These are phyloP conservation scores for Parietaria judaica DNA, from an alignment of 306 rosid species.

Conservation along the genomic window DNA sequence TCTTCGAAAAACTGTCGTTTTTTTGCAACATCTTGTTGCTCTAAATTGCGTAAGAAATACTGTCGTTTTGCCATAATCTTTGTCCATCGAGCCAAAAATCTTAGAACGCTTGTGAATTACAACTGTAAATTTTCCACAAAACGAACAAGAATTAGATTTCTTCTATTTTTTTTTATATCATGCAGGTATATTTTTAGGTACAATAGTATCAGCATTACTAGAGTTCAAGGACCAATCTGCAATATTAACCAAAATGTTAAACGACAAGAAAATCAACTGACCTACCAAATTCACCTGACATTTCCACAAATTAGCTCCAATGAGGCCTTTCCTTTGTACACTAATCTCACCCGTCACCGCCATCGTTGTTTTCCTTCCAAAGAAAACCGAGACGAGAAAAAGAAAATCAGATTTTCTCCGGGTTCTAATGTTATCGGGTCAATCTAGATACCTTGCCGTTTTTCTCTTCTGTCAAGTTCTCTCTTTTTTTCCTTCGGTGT, in stretches of 20 bases:
- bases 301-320: constrained; percentile 8
- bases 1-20: no score
- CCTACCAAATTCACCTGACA: constrained; percentile 16
- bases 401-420: constrained; percentile 1
- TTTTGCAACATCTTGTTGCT: no score
- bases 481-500: constrained; percentile 4
- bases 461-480: not conserved
- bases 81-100: no score
- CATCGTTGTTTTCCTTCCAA: constrained; percentile 16
- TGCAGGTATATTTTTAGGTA: constrained; percentile 14
- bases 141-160: constrained; percentile 15
- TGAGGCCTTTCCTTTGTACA: constrained; percentile 30
- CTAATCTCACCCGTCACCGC: constrained; percentile 5
- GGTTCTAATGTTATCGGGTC: constrained; percentile 1
- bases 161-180: constrained; percentile 12
- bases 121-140: no score
- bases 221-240: constrained; percentile 3
- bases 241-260: constrained; percentile 1
- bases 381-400: not conserved
- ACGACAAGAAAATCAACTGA: constrained; percentile 4
- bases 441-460: no score
- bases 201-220: constrained; percentile 7
- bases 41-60: no score
- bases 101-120: no score
- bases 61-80: no score